Percentiles rank a stretch among this genome's conserved stretches.
phyloP scores from a whole-genome alignment of 2,329 filamentous ascomycete species.

The Talaromyces sp. region DNA sequence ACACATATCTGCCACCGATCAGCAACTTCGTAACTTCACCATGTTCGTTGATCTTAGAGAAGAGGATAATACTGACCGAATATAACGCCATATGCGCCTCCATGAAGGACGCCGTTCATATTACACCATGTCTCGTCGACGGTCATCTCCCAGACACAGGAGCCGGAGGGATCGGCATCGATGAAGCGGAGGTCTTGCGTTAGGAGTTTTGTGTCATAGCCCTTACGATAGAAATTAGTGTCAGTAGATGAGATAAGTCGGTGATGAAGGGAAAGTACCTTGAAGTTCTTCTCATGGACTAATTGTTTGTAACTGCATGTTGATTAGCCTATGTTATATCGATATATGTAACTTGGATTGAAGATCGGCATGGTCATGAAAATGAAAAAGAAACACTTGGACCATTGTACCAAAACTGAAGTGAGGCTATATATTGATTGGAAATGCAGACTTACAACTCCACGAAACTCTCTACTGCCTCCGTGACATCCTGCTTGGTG shows the following conservation, averaged over 20 bases:
- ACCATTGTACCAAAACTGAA: background rate
- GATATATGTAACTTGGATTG: background rate
- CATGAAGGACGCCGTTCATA: constrained; percentile 31
- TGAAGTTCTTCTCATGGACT: constrained; percentile 10
- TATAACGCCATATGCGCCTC: constrained; percentile 67
- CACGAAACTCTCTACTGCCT: constrained; percentile 16
- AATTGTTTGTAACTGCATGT: constrained; percentile 15
- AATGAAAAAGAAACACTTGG: background rate
- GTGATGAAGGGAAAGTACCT: background rate
- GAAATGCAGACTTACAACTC: constrained; percentile 9
- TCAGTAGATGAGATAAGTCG: background rate
- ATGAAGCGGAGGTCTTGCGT: constrained; percentile 26
- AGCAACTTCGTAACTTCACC: background rate
- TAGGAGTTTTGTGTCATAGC: constrained; percentile 28
- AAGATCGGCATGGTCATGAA: background rate
- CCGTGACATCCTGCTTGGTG: constrained; percentile 15
- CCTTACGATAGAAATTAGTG: constrained; percentile 18
- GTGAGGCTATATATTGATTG: too few relatives aligned
- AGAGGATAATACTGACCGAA: constrained; percentile 55
- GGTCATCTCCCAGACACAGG: constrained; percentile 27
- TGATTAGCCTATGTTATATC: background rate
- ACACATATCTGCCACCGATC: constrained; percentile 47
- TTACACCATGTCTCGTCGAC: constrained; percentile 28
- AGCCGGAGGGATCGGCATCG: constrained; percentile 26
- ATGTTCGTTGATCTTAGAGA: background rate